A percentile compares a stretch with the other conserved stretches of the same genome.
Evolutionary conservation across 805 yeast genomes (phyloP).

Genomic region (Candida chilensis): DNA sequence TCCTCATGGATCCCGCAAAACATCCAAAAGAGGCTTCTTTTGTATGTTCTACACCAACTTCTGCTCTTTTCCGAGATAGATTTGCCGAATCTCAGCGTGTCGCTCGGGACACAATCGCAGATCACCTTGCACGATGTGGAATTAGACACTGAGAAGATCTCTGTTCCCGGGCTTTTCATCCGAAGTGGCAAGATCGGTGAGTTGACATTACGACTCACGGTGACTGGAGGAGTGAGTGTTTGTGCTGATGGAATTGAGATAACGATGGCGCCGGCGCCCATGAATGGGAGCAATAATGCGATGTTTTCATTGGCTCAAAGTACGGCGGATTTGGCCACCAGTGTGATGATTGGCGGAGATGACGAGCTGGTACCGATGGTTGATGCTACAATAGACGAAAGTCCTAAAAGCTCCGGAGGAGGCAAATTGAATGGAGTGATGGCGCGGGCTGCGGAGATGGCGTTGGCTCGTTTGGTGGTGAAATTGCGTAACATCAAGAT

Average conservation of each 20-base stretch:
- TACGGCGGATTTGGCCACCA: conserved; percentile 64
- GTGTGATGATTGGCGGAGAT: conserved; percentile 31
- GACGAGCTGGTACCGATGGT: conserved; percentile 4
- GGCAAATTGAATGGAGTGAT: conserved; percentile 46
- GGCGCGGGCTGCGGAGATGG: conserved; percentile 59
- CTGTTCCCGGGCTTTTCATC: conserved; percentile 53
- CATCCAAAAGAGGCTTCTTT: conserved; percentile 71
- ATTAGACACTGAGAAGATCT: conserved; percentile 63
- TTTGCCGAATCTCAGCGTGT: conserved; percentile 72
- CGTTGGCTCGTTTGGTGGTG: conserved; percentile 50
- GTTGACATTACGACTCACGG: conserved; percentile 50
- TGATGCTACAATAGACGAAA: conserved; percentile 8
- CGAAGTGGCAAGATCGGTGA: conserved; percentile 52
- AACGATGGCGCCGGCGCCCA: conserved; percentile 24
- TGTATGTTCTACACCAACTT: conserved; percentile 73
- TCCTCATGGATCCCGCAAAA: conserved; percentile 80
- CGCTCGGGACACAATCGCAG: conserved; percentile 47
- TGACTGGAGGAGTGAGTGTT: conserved; percentile 63
- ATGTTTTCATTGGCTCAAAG: conserved; percentile 59
- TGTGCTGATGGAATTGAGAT: conserved; percentile 47
- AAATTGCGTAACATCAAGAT: conserved; percentile 36
- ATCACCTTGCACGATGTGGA: conserved; percentile 52
- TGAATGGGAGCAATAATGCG: conserved; percentile 14
- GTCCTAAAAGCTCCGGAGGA: not conserved
- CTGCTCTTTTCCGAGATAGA: conserved; percentile 78